Conservation (phyloP, 140 eudicot species). For the Flaveria floridana region DNA sequence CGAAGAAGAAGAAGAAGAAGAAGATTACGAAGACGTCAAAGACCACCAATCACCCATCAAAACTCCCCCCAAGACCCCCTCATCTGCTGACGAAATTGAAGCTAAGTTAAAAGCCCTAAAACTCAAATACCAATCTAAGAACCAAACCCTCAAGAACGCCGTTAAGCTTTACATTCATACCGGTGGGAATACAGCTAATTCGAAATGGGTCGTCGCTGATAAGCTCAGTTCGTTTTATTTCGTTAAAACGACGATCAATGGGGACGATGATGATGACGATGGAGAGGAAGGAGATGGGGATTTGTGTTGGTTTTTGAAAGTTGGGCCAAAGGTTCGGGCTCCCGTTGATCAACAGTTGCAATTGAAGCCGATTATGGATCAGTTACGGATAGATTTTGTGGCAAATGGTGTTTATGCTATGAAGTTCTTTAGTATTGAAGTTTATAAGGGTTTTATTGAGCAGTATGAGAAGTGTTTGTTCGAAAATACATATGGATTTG, state of each 20-base stretch:
- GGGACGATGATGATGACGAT: constrained; percentile 34
- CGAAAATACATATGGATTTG: constrained; percentile 67
- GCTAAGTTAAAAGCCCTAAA: constrained; percentile 68
- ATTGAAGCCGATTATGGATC: constrained; percentile 61
- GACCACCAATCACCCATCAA: constrained; percentile 41
- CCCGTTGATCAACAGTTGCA: constrained; percentile 57
- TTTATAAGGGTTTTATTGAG: constrained; percentile 45
- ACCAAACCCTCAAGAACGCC: constrained; percentile 38
- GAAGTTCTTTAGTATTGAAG: constrained; percentile 53
- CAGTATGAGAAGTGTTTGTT: constrained; percentile 73
- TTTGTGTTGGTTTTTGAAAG: constrained; percentile 62
- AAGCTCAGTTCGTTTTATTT: constrained; percentile 45
- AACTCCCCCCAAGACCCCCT: constrained; percentile 51
- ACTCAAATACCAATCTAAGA: constrained; percentile 55
- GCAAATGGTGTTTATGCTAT: constrained; percentile 71
- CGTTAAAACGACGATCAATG: constrained; percentile 35
- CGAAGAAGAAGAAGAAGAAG: constrained; percentile 40
- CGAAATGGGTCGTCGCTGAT: constrained; percentile 64
- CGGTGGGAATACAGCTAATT: constrained; percentile 51
- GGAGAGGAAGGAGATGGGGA: constrained; percentile 34
- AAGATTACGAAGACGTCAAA: constrained; percentile 37
- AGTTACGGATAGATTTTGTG: constrained; percentile 61
- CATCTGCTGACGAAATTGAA: constrained; percentile 67
- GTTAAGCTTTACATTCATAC: constrained; percentile 63
- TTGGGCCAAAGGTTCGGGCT: constrained; percentile 62